Base-by-base conservation (phyloP, 2,329 filamentous ascomycete species). In the Colletotrichum tropicicola region DNA sequence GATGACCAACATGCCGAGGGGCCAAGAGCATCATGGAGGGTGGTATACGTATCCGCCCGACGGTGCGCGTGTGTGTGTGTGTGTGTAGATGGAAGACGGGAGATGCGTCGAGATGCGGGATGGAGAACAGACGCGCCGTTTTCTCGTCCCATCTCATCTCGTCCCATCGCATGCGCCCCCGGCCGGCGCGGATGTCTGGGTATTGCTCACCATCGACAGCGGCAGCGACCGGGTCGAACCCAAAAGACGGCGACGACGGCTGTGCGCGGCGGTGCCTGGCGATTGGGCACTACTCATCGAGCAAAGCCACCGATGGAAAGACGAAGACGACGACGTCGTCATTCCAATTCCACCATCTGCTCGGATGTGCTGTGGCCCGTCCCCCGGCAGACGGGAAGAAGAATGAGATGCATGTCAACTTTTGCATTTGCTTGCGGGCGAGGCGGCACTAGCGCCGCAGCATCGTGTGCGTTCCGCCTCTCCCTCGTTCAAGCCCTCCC, bases 31-130 rank as follows among this genome's bases (percentile, higher is more conserved):
- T 17, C 27, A 59, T 37, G 43, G 25, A 63, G 54, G 60, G 61
- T 60, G 25, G 60, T 54, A 65, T 60, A 37, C 61, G 37, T 65
- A 55, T 60, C 56, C 32, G 21, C 45, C 30, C 41, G 17, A 23
- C 45, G 45, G 57, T 23, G 48, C 30, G 28, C 21, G 28, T 51
- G n/a, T 25, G 9, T 7, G 25, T 45, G 21, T 9, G 43, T 13
- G 43, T 5, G 6, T 25, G 10, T 25, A 10, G 21, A 23, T 23
- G 19, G 19, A 9, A 23, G 19, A 19, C 6, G 10, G 19, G 19
- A 45, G 10, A 13, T 17, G 21, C n/a, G n/a, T n/a, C n/a, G 43
- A 12, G 43, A 45, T 23, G 21, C 21, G 13, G 41, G 41, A 56
- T 56, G 8, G 53, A 47, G 53, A 56, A 47, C 41, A 47, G 53